Conservation (phyloP, 192 early-diverging fungal genomes). For the Coemansia javaensis region DNA sequence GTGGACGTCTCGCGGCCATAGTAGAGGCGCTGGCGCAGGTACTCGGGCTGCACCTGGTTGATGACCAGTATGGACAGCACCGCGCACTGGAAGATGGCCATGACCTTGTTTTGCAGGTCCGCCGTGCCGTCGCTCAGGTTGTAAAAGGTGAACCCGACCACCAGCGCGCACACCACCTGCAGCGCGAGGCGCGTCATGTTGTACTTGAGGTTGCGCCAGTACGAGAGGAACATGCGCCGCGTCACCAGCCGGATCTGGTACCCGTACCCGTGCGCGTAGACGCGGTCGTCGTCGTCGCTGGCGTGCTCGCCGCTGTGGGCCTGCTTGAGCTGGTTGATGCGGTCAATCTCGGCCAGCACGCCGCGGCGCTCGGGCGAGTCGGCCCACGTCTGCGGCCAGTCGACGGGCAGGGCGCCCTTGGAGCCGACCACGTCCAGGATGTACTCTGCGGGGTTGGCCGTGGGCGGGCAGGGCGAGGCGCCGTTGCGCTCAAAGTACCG, state of each 20-base stretch:
- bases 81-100: slow-evolving; percentile 50
- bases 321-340: slow-evolving; percentile 37
- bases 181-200: slow-evolving; percentile 61
- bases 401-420: slow-evolving; percentile 19
- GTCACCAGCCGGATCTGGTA: slow-evolving; percentile 57
- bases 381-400: slow-evolving; percentile 74
- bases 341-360: slow-evolving; percentile 53
- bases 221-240: slow-evolving; percentile 61
- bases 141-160: slow-evolving; percentile 69
- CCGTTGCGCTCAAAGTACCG: slow-evolving; percentile 76
- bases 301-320: slow-evolving; percentile 1
- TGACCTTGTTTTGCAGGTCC: slow-evolving; percentile 60
- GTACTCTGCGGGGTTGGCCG: slow-evolving; percentile 81
- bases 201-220: slow-evolving; percentile 68
- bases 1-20: slow-evolving; percentile 60
- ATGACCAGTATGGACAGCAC: slow-evolving; percentile 57
- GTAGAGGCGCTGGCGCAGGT: slow-evolving; percentile 55
- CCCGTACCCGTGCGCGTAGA: slow-evolving; percentile 28
- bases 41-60: slow-evolving; percentile 62
- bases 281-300: slow-evolving; percentile 14
- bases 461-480: slow-evolving; percentile 58
- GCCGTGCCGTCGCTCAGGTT: slow-evolving; percentile 52
- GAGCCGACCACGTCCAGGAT: slow-evolving; percentile 72
- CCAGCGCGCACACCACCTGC: slow-evolving; percentile 52
- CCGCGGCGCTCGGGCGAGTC: slow-evolving; percentile 49